Base-by-base conservation (phyloP, 306 rosid species). In the Bauhinia variegata region DNA sequence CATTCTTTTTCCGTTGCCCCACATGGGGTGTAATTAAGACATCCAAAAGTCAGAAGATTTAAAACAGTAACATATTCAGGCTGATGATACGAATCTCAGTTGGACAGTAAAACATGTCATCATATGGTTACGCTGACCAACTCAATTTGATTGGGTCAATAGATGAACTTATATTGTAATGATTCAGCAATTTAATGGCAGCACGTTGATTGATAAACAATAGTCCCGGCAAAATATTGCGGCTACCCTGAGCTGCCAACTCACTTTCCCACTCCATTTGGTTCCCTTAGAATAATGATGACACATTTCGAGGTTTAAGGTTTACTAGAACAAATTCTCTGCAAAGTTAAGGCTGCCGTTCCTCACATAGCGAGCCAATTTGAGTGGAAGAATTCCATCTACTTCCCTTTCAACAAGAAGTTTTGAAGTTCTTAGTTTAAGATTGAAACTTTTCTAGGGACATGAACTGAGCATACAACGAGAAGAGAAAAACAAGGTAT, bases 61-160 rank as follows among this genome's bases (percentile, higher is more conserved):
- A 39, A 39, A 61, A 51, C 6, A 36, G 41, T 23, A 23, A 23
- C 28, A 63, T 16, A 2, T 23, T n/a, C 18, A 54, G 77, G 50
- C 10, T 43, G 19, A 33, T 43, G 19, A 33, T 5, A n/a, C 31
- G 17, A 43, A 55, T 37, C 6, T 36, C 11, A 47, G 5, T 41
- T 3, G n/a, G 38, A 32, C 15, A 63, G 47, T 47, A 31, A 23
- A 66, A 58, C 12, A 11, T 37, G 47, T 16, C 49, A 19, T 36
- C 0, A 36, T 36, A 5, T 23, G 51, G 36, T 11, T 42, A 37
- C 1, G 57, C 44, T 53, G 63, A 53, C 16, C 39, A 36, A 31
- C 65, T 31, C 36, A 60, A 60, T 67, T 67, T 51, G 53, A 60
- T 17, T 51, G 34, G 7, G 16, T 48, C 1, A 48, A 64, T 46